Conservation (phyloP, 2,329 filamentous ascomycete genomes). For the Microcyclosporella mali region DNA sequence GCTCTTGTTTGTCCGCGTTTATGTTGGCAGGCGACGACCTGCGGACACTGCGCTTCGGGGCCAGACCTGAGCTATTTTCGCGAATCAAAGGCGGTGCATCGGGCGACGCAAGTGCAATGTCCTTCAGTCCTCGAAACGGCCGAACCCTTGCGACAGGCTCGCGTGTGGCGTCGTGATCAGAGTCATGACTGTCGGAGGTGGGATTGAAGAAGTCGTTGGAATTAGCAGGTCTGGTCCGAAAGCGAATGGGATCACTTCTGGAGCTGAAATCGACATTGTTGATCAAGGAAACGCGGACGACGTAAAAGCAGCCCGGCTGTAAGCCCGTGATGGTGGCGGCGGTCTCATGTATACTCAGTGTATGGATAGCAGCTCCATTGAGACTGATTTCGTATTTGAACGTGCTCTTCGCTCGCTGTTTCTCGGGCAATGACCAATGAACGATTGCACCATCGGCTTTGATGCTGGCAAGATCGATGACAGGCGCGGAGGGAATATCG, state of each 20-base stretch:
- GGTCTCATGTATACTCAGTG: constrained; percentile 72
- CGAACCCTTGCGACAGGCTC: constrained; percentile 49
- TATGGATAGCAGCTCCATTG: constrained; percentile 75
- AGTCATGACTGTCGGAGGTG: constrained; percentile 22
- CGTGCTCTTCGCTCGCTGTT: constrained; percentile 53
- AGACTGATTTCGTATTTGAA: constrained; percentile 87
- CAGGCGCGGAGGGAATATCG: constrained; percentile 83
- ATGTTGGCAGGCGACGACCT: constrained; percentile 58
- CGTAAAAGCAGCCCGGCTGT: constrained; percentile 82
- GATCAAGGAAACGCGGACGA: constrained; percentile 85
- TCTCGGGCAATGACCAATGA: constrained; percentile 65
- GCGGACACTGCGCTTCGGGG: constrained; percentile 60
- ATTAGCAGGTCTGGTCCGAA: constrained; percentile 57
- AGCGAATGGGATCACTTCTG: constrained; percentile 74
- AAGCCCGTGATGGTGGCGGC: constrained; percentile 89
- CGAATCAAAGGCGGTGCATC: constrained; percentile 59
- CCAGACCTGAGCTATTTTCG: constrained; percentile 55
- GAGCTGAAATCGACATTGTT: constrained; percentile 90
- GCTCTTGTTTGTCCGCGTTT: constrained; percentile 32
- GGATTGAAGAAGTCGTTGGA: constrained; percentile 40
- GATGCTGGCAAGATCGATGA: constrained; percentile 85
- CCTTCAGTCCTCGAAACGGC: constrained; percentile 40
- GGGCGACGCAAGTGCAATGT: constrained; percentile 55
- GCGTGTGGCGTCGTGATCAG: constrained; percentile 38
- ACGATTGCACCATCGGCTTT: constrained; percentile 80